A percentile compares a stretch with the other conserved stretches of the same genome.
Evolutionary conservation across 176 grass and related monocot species (phyloP).

Genomic region (Lolium rigidum): DNA sequence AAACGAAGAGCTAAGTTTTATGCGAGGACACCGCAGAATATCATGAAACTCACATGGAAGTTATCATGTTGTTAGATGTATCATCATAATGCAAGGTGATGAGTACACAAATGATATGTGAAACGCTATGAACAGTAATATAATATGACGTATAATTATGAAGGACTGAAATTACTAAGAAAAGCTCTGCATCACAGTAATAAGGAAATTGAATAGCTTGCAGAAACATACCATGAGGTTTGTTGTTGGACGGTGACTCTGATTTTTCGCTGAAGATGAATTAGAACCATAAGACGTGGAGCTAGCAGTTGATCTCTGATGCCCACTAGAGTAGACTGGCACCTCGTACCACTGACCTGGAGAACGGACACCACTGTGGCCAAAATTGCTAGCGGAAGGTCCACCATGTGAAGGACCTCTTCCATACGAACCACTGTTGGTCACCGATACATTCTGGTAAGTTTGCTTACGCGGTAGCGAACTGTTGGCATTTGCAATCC

Average conservation of each 20-base stretch:
- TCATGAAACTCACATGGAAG: slow-evolving; percentile 32
- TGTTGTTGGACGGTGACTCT: slow-evolving; percentile 63
- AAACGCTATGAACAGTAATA: slow-evolving; percentile 30
- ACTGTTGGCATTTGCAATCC: slow-evolving; percentile 46
- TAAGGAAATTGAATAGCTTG: slow-evolving; percentile 31
- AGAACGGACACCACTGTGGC: slow-evolving; percentile 61
- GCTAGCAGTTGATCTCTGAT: slow-evolving; percentile 64
- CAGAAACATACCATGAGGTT: slow-evolving; percentile 65
- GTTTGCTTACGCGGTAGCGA: slow-evolving; percentile 55
- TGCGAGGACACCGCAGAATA: slow-evolving; percentile 5
- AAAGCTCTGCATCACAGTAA: background rate
- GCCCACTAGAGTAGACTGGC: slow-evolving; percentile 66
- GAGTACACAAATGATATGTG: background rate
- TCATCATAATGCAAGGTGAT: background rate
- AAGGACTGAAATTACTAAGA: background rate
- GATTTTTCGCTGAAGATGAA: slow-evolving; percentile 59
- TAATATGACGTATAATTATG: slow-evolving; percentile 4
- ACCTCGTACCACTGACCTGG: slow-evolving; percentile 74
- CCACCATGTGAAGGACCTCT: slow-evolving; percentile 62
- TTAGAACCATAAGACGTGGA: slow-evolving; percentile 63
- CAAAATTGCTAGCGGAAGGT: slow-evolving; percentile 57
- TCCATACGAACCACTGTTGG: slow-evolving; percentile 56
- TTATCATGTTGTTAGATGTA: background rate
- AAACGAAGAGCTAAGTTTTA: slow-evolving; percentile 34
- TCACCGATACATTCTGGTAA: slow-evolving; percentile 56